A percentile compares a stretch with the other conserved stretches of the same genome.
phyloP scores from a whole-genome alignment of 495 filamentous ascomycete genomes.

The Neurospora tetraspora region DNA sequence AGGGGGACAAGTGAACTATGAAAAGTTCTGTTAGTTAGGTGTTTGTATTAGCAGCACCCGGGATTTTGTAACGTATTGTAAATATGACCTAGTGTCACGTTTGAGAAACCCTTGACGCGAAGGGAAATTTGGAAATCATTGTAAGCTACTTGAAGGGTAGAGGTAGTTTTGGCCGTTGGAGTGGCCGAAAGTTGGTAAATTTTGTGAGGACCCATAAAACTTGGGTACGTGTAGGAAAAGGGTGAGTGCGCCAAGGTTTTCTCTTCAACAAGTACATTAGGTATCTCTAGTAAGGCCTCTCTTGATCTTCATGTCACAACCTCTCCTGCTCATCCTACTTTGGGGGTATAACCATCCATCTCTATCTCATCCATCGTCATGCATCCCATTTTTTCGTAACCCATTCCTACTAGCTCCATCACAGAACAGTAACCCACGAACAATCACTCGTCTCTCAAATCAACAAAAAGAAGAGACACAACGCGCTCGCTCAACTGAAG shows the following conservation, averaged over 20 bases:
- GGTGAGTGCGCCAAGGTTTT: background rate
- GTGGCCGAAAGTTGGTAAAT: too few relatives aligned
- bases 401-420: background rate
- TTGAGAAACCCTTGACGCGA: too few relatives aligned
- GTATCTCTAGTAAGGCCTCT: background rate
- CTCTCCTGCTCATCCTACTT: background rate
- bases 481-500: constrained; percentile 29
- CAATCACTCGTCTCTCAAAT: background rate
- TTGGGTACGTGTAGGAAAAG: background rate
- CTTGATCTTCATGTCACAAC: background rate
- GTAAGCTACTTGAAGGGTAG: too few relatives aligned
- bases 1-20: too few relatives aligned
- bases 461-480: background rate
- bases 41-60: too few relatives aligned
- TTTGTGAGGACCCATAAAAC: too few relatives aligned
- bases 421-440: background rate
- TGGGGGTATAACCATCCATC: background rate
- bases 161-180: too few relatives aligned
- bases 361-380: background rate
- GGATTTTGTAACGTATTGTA: too few relatives aligned
- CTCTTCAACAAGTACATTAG: background rate
- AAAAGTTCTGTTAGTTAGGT: too few relatives aligned
- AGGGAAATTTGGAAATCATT: too few relatives aligned
- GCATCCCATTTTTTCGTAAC: background rate
- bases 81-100: too few relatives aligned